Evolutionary conservation across 345 rosid genomes (phyloP).

Genomic region (Carallia pectinifolia): DNA sequence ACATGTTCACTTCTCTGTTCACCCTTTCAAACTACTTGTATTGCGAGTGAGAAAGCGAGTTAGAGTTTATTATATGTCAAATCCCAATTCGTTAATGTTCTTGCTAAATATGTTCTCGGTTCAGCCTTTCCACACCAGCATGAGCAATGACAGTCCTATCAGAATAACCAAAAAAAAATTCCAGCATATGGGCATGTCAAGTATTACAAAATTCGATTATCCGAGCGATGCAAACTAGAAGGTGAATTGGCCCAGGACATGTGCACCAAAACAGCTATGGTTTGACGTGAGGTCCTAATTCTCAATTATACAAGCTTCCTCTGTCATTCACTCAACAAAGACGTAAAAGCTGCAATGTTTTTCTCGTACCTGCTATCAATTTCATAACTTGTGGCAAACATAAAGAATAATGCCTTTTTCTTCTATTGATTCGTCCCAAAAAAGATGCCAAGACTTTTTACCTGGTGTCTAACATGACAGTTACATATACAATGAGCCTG

Average conservation of each 20-base stretch:
- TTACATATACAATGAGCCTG: too few species aligned
- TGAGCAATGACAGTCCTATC: conserved; percentile 79
- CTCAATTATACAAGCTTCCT: neutral
- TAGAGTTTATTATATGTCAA: too few species aligned
- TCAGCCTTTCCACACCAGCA: conserved; percentile 49
- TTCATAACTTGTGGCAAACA: neutral
- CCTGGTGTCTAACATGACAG: too few species aligned
- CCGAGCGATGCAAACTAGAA: neutral
- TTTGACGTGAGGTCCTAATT: neutral
- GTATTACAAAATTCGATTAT: neutral
- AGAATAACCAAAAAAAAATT: conserved; percentile 10
- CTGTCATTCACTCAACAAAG: too few species aligned
- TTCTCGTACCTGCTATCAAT: too few species aligned
- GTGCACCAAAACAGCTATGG: conserved; percentile 50
- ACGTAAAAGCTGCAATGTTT: too few species aligned
- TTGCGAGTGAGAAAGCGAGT: too few species aligned
- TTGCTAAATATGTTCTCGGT: neutral
- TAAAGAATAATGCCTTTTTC: neutral
- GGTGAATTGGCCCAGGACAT: neutral
- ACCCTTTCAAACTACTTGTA: too few species aligned
- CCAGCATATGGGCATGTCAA: neutral
- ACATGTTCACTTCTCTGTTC: too few species aligned
- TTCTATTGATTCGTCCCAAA: neutral
- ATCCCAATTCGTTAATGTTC: too few species aligned
- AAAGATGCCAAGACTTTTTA: too few species aligned